Conservation (phyloP, 345 rosid species). For the Sisymbrium altissimum region DNA sequence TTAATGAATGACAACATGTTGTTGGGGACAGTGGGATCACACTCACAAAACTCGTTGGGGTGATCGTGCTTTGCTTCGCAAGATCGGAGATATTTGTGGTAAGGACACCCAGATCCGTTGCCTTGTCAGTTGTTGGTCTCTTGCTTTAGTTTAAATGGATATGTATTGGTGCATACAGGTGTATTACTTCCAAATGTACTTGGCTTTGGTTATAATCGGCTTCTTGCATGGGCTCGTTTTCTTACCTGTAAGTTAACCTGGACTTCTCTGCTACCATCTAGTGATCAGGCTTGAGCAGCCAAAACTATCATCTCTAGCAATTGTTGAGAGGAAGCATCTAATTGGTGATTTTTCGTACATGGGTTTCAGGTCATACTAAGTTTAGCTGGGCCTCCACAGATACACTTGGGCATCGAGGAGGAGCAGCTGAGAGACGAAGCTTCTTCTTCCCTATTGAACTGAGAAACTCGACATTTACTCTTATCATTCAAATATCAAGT, state of each 20-base stretch:
- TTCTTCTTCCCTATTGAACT: constrained; percentile 40
- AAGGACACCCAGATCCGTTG: constrained; percentile 19
- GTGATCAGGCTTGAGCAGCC: constrained; percentile 17
- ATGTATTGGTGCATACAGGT: constrained; percentile 51
- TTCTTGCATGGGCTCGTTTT: constrained; percentile 93
- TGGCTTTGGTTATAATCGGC: constrained; percentile 80
- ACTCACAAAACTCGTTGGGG: constrained; percentile 89
- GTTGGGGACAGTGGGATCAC: constrained; percentile 71
- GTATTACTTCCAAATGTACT: constrained; percentile 92
- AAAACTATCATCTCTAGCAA: not conserved
- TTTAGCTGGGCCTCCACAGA: constrained; percentile 69
- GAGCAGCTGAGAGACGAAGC: constrained; percentile 32
- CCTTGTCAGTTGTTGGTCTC: constrained; percentile 9
- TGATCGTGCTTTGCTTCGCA: constrained; percentile 80
- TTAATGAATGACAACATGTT: constrained; percentile 23
- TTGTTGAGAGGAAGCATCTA: not conserved
- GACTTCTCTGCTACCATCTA: not conserved
- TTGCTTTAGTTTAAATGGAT: constrained; percentile 15
- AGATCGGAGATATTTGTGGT: constrained; percentile 95
- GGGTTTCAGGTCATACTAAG: constrained; percentile 73
- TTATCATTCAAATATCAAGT: not conserved
- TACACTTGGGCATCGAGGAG: constrained; percentile 25
- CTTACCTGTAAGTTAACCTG: constrained; percentile 65
- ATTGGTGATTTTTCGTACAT: constrained; percentile 13
- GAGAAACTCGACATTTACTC: constrained; percentile 22